These are phyloP conservation scores for Apiospora malaysiana DNA, from an alignment of 2,329 filamentous ascomycete species.

Conservation along the genomic window DNA sequence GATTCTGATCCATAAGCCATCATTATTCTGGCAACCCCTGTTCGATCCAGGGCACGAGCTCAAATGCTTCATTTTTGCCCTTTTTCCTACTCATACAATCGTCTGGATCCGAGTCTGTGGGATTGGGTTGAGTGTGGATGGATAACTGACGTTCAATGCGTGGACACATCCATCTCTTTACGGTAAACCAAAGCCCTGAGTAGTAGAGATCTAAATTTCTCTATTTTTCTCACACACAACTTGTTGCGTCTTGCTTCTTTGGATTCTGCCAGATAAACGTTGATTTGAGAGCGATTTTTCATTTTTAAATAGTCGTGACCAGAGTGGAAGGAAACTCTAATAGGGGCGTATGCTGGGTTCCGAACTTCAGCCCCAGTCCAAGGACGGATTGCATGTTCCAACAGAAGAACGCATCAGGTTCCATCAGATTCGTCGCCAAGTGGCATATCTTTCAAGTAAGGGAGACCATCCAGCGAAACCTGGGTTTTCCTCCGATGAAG, in stretches of 20 bases:
- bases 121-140: too few species aligned
- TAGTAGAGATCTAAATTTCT: too few species aligned
- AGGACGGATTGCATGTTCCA: background rate
- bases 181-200: too few species aligned
- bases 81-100: background rate
- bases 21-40: conserved; percentile 10
- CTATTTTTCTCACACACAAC: too few species aligned
- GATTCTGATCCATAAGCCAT: conserved; percentile 11
- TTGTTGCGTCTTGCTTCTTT: background rate
- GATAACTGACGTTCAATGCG: too few species aligned
- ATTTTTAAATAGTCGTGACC: background rate
- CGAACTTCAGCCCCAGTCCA: background rate
- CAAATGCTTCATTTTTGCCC: background rate
- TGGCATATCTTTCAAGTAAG: too few species aligned
- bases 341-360: background rate
- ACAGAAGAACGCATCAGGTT: background rate
- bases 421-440: too few species aligned
- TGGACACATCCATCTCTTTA: too few species aligned
- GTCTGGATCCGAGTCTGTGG: background rate
- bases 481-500: too few species aligned
- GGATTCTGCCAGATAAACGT: too few species aligned
- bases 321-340: conserved; percentile 1
- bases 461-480: too few species aligned
- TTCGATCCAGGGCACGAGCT: conserved; percentile 17
- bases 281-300: too few species aligned